phyloP scores from a whole-genome alignment of 2,329 filamentous ascomycete species.

The Pseudogymnoascus sp. region DNA sequence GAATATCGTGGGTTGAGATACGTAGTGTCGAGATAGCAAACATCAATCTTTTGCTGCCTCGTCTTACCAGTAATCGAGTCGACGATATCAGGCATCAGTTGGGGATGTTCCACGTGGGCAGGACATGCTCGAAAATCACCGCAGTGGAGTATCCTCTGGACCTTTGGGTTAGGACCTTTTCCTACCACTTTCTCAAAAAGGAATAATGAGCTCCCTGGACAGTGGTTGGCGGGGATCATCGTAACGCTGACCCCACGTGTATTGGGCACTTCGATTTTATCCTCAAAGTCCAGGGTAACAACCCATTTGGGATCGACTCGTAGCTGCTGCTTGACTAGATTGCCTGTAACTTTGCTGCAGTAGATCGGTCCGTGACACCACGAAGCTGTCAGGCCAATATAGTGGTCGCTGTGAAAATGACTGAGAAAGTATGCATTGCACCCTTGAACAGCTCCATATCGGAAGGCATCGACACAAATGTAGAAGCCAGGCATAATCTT shows the following conservation, averaged over 20 bases:
- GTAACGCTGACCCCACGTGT: constrained; percentile 81
- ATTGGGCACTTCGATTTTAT: constrained; percentile 68
- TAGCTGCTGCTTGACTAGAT: constrained; percentile 80
- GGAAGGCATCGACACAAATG: constrained; percentile 92
- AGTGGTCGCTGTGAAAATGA: constrained; percentile 97
- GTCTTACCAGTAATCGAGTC: constrained; percentile 65
- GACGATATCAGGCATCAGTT: constrained; percentile 67
- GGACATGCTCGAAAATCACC: constrained; percentile 92
- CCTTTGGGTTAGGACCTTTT: constrained; percentile 51
- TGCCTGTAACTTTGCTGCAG: constrained; percentile 87
- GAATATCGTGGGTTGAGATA: constrained; percentile 94
- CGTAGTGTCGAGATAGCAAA: constrained; percentile 95
- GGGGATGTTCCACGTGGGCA: constrained; percentile 73
- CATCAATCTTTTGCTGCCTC: constrained; percentile 81
- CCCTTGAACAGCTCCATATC: constrained; percentile 87
- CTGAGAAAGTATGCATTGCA: constrained; percentile 95
- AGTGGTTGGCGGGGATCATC: constrained; percentile 96
- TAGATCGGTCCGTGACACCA: constrained; percentile 96
- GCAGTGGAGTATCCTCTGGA: constrained; percentile 84
- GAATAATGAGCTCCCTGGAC: constrained; percentile 88
- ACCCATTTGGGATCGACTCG: constrained; percentile 82
- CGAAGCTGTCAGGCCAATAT: constrained; percentile 78
- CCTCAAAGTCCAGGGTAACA: constrained; percentile 78
- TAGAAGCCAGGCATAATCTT: constrained; percentile 92
- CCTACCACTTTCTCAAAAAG: constrained; percentile 76